Evolutionary conservation across 2,329 filamentous ascomycete species (phyloP).

Genomic region (Talaromyces sp.): DNA sequence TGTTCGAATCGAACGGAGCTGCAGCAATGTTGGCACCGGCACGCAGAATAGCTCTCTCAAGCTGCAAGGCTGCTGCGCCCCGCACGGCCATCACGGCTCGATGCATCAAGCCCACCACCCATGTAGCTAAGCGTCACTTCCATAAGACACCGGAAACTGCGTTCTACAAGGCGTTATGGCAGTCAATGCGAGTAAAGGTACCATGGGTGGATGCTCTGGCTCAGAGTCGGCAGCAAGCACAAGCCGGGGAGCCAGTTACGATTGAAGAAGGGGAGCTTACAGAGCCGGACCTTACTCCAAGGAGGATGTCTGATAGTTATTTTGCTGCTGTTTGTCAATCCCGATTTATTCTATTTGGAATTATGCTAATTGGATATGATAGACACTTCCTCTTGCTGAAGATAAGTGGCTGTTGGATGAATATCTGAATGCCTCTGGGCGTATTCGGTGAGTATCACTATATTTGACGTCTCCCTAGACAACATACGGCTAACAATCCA

Average conservation of each 20-base stretch:
- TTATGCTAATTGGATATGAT: conserved; percentile 14
- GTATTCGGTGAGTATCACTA: conserved; percentile 52
- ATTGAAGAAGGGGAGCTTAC: conserved; percentile 19
- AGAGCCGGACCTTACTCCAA: conserved; percentile 57
- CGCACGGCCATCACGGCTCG: background rate
- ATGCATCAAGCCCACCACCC: background rate
- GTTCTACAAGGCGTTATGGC: conserved; percentile 36
- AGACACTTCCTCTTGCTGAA: conserved; percentile 63
- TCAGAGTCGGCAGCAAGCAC: conserved; percentile 45
- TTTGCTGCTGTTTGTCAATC: conserved; percentile 54
- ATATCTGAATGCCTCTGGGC: conserved; percentile 70
- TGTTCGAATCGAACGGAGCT: background rate
- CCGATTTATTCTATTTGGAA: conserved; percentile 14
- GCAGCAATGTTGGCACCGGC: conserved; percentile 7
- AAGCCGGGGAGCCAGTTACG: conserved; percentile 20
- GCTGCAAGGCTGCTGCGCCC: conserved; percentile 1
- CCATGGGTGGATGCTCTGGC: conserved; percentile 64
- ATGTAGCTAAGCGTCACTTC: conserved; percentile 20
- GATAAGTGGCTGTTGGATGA: conserved; percentile 74
- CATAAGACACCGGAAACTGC: conserved; percentile 25
- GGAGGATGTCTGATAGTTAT: conserved; percentile 67
- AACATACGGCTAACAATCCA: background rate
- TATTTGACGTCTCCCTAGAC: conserved; percentile 1
- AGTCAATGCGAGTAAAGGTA: conserved; percentile 53
- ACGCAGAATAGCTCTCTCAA: conserved; percentile 10